Base-by-base conservation (phyloP, 148 eudicot genomes). In the Rhododendron molle region DNA sequence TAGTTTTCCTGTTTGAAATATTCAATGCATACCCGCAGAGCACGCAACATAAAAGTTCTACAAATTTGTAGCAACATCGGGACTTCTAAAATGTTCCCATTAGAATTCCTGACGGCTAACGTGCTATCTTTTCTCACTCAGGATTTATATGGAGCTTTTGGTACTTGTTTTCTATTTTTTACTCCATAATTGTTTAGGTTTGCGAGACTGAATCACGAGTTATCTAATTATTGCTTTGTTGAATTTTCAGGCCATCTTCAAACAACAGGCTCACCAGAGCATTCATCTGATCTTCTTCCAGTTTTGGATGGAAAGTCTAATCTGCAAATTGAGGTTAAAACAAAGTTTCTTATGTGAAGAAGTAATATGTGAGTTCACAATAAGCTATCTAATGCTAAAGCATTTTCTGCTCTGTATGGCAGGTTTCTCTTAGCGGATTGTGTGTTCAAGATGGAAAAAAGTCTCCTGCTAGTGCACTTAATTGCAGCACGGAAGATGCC, bases 391-490 rank as follows among this genome's bases (percentile, higher is more conserved):
- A 11, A n/a, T 82, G 23, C 78, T 85, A 30, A 81, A 18, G 16
- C 2, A 9, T 78, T 74, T 85, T 74, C 30, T 50, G 47, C 60
- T 80, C 14, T 82, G 7, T 87, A 18, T 90, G n/a, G 26, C 92
- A 91, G 92, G 88, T 54, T 73, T 83, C 84, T 83, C 65, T 56
- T 43, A 46, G 69, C 34, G 67, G 87, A 74, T 81, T 87, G 36
- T 78, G 88, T 80, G 40, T 81, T 83, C 88, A 88, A 89, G 96
- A 89, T 81, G 81, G n/a, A 71, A 79, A 78, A 79, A 88, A 86
- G 16, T 77, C 85, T 46, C 73, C 87, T 49, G 15, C 73, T 4
- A 85, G 80, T 52, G 81, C 83, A 52, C 49, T 86, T 78, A 83
- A 72, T 49, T 84, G 83, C 82, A 62, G 69, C 72, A 81, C 49